Base-by-base conservation (phyloP, 208 protist species). In the Tritrichomonas foetus region DNA sequence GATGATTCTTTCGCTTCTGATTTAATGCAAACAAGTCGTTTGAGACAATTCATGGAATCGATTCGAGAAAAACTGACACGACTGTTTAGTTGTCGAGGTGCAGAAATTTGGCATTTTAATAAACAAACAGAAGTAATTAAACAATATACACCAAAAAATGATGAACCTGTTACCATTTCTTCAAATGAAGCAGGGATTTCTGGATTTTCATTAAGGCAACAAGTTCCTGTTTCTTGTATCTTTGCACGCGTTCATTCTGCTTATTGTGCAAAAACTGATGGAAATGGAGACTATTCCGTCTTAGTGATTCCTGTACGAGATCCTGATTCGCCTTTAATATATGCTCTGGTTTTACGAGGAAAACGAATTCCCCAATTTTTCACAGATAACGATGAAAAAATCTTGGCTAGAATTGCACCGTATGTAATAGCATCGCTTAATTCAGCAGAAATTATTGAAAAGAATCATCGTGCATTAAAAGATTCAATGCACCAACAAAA, bases 291-390 rank as follows among this genome's bases (percentile, higher is more conserved):
- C 57, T 57, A 57, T 61, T 89, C 78, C 8, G 47, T 89, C 25
- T 50, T 89, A 36, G 2, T n/a, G 0, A 57, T 89, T 39, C 78
- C 78, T 39, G 47, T 89, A 20, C 44, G 78, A 22, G 78, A 89
- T 57, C 78, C 78, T 39, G 39, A 89, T 57, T 53, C 47, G n/a
- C 78, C 13, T 39, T 27, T 89, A 30, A 89, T 47, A 57, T 89
- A 89, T 57, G 78, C 78, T 27, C 33, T 89, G 8, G 78, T 57
- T 39, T n/a, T 89, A 22, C 78, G 78, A 36, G 78, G 78, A 16
- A 89, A 89, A 49, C 39, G 78, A 57, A 89, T 89, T 57, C 78
- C 78, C 8, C 78, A 89, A 36, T 89, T 89, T 39, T 89, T 89
- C 78, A 89, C 78, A 25, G 78, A 89, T 89, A 44, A 53, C 20